Evolutionary conservation across 2,329 filamentous ascomycete genomes (phyloP).

Genomic region (Talaromyces pinophilus): DNA sequence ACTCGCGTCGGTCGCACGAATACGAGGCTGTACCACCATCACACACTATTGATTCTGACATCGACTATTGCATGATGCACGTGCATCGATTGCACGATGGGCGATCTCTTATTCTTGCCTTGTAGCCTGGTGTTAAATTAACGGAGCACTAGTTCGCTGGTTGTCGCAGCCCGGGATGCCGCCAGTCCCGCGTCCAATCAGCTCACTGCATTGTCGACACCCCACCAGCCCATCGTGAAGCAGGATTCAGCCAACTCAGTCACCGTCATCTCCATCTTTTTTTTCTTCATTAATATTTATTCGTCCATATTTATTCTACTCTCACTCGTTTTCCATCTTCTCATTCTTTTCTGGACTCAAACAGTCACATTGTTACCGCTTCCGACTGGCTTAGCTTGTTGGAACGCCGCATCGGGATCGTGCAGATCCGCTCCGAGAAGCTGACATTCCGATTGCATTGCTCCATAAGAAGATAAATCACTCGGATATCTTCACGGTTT

Average conservation of each 20-base stretch:
- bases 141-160: background rate
- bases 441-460: conserved; percentile 14
- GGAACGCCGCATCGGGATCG: conserved; percentile 19
- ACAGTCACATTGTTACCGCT: background rate
- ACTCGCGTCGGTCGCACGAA: background rate
- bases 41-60: background rate
- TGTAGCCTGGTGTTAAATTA: background rate
- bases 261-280: background rate
- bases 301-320: background rate
- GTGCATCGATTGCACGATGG: background rate
- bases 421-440: conserved; percentile 15
- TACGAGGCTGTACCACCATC: background rate
- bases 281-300: background rate
- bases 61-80: background rate
- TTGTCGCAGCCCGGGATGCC: background rate
- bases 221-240: conserved; percentile 10
- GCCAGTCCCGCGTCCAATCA: conserved; percentile 2
- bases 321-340: background rate
- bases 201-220: background rate
- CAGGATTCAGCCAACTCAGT: conserved; percentile 4
- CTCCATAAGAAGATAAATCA: no score
- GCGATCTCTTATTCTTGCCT: background rate
- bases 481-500: background rate
- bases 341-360: background rate
- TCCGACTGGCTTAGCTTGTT: conserved; percentile 1